These are phyloP conservation scores for Periconia sp. DNA, from an alignment of 2,329 filamentous ascomycete genomes.

Conservation along the genomic window DNA sequence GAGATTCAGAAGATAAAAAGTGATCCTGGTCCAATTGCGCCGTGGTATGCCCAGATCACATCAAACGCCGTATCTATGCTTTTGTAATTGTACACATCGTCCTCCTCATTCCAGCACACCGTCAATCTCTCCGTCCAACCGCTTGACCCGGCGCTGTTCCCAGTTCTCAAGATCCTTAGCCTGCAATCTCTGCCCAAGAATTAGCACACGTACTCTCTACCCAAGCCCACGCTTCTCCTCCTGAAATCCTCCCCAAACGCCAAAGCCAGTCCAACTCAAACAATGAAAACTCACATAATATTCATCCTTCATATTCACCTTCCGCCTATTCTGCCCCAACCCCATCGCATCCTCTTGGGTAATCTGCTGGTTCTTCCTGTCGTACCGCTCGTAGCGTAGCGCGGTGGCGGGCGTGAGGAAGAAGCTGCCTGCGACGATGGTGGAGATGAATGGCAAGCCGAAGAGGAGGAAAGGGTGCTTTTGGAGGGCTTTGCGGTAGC, in stretches of 20 bases:
- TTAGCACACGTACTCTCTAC: conserved; percentile 14
- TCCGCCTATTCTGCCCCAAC: conserved; percentile 72
- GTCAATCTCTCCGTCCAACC: conserved; percentile 88
- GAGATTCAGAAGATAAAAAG: too few relatives aligned
- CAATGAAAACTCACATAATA: conserved; percentile 72
- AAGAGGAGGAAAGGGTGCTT: conserved; percentile 90
- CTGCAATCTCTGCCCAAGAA: conserved; percentile 67
- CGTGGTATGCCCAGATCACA: neutral
- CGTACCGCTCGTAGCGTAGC: conserved; percentile 89
- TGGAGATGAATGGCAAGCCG: conserved; percentile 86
- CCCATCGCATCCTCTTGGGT: conserved; percentile 86
- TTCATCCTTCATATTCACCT: conserved; percentile 81
- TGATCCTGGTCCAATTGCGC: neutral
- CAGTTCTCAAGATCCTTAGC: conserved; percentile 93
- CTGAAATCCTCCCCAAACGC: neutral
- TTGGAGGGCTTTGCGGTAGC: conserved; percentile 76
- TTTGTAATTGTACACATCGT: neutral
- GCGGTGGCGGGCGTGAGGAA: conserved; percentile 93
- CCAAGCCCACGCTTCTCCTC: neutral
- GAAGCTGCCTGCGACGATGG: conserved; percentile 92
- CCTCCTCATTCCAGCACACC: conserved; percentile 64
- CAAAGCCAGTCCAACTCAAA: neutral
- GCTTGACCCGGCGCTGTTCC: conserved; percentile 94
- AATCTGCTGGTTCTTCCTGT: conserved; percentile 85
- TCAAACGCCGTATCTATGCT: conserved; percentile 5